Evolutionary conservation across 1,284 basidiomycete species (phyloP).

Genomic region (Volvariella volvacea): DNA sequence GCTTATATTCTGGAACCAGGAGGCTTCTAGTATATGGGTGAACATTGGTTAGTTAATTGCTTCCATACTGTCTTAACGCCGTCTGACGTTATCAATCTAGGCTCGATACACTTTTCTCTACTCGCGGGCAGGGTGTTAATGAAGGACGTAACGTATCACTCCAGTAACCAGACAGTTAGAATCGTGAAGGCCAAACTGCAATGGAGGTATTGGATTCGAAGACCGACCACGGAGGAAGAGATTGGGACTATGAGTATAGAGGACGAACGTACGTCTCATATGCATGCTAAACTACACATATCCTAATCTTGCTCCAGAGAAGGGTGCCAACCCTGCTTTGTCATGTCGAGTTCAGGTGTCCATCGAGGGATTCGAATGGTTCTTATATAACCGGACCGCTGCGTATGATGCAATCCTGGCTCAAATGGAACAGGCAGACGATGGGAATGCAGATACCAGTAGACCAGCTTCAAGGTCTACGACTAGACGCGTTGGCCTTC

Average conservation of each 20-base stretch:
- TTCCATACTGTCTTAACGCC: constrained; percentile 3
- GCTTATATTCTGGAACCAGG: constrained; percentile 66
- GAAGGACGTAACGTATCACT: constrained; percentile 83
- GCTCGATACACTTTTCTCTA: constrained; percentile 88
- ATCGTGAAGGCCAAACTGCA: constrained; percentile 79
- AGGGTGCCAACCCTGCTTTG: constrained; percentile 31
- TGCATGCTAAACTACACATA: no score
- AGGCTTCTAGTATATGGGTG: constrained; percentile 65
- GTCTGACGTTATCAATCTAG: constrained; percentile 25
- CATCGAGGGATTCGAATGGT: constrained; percentile 83
- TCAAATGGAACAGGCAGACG: constrained; percentile 48
- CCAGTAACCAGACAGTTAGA: constrained; percentile 82
- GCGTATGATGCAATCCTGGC: constrained; percentile 82
- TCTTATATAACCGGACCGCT: constrained; percentile 83
- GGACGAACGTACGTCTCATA: constrained; percentile 25
- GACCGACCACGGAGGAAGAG: constrained; percentile 59
- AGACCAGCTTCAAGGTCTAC: constrained; percentile 23
- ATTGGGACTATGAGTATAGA: constrained; percentile 49
- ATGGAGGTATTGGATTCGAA: constrained; percentile 90
- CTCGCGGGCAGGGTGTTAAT: constrained; percentile 80
- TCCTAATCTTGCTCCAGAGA: constrained; percentile 16
- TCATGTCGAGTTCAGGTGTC: constrained; percentile 76
- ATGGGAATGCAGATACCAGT: constrained; percentile 23
- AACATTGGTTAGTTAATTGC: constrained; percentile 49
- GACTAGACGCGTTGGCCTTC: constrained; percentile 13